phyloP scores from a whole-genome alignment of 805 yeast genomes.

The Nakazawaea peltata region DNA sequence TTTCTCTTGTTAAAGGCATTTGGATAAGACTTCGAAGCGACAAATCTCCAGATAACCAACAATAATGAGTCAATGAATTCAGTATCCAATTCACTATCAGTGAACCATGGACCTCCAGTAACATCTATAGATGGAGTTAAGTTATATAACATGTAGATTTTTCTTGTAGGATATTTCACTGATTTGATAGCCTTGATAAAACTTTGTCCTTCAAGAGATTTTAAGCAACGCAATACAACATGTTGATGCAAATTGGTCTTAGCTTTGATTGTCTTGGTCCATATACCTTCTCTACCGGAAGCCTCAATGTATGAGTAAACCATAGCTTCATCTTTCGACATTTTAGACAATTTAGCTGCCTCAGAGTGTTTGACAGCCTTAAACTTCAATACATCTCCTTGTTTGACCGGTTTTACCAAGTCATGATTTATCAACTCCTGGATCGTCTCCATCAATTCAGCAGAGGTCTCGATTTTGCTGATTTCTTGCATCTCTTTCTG shows the following conservation, averaged over 20 bases:
- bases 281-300: constrained; percentile 89
- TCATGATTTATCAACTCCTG: constrained; percentile 40
- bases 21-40: constrained; percentile 72
- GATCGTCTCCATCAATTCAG: constrained; percentile 30
- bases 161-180: constrained; percentile 87
- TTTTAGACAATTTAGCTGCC: constrained; percentile 67
- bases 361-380: constrained; percentile 68
- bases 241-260: constrained; percentile 87
- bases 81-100: constrained; percentile 89
- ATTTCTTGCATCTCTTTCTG: constrained; percentile 62
- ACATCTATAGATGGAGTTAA: constrained; percentile 92
- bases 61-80: constrained; percentile 84
- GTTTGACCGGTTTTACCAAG: constrained; percentile 61
- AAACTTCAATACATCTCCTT: constrained; percentile 60
- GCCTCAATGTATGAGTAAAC: constrained; percentile 89
- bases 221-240: constrained; percentile 78
- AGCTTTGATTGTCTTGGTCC: constrained; percentile 89
- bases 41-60: constrained; percentile 82
- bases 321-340: constrained; percentile 85
- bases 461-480: constrained; percentile 32
- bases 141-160: constrained; percentile 91
- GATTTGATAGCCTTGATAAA: constrained; percentile 85
- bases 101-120: constrained; percentile 99
- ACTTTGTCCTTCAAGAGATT: constrained; percentile 69
- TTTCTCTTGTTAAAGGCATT: constrained; percentile 45